Conservation (phyloP, 169 alveolate species). For the Cryptosporidium viatorum region DNA sequence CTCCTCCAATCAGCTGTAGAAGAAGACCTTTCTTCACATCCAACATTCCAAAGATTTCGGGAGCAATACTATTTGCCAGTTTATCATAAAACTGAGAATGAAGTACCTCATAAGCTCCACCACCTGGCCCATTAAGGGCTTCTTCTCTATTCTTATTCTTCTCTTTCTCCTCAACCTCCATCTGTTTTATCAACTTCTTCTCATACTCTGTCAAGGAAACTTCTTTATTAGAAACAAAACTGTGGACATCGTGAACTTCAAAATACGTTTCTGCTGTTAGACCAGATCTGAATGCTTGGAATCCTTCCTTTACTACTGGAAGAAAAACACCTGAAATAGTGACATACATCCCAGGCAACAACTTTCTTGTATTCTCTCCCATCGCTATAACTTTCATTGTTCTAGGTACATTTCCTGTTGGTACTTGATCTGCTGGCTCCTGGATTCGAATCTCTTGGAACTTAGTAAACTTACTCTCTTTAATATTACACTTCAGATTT, state of each 20-base stretch:
- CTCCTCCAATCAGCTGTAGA: constrained; percentile 94
- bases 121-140: background rate
- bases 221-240: constrained; percentile 78
- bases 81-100: constrained; percentile 88
- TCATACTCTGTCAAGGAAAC: constrained; percentile 77
- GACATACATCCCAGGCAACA: constrained; percentile 90
- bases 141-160: constrained; percentile 18
- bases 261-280: constrained; percentile 84
- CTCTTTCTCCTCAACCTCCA: constrained; percentile 15
- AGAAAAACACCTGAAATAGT: constrained; percentile 89
- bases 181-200: constrained; percentile 76
- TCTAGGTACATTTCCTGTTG: constrained; percentile 95
- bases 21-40: constrained; percentile 97
- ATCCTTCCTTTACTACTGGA: constrained; percentile 87
- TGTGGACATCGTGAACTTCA: constrained; percentile 82
- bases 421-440: constrained; percentile 94
- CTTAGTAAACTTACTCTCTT: constrained; percentile 88
- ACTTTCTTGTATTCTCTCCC: constrained; percentile 87
- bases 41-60: constrained; percentile 95
- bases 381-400: constrained; percentile 88
- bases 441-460: constrained; percentile 94
- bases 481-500: constrained; percentile 75
- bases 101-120: background rate
- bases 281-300: constrained; percentile 81
- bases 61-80: constrained; percentile 95